Evolutionary conservation across 1,139 yeast species (phyloP).

Genomic region (Geotrichum aggregatum): DNA sequence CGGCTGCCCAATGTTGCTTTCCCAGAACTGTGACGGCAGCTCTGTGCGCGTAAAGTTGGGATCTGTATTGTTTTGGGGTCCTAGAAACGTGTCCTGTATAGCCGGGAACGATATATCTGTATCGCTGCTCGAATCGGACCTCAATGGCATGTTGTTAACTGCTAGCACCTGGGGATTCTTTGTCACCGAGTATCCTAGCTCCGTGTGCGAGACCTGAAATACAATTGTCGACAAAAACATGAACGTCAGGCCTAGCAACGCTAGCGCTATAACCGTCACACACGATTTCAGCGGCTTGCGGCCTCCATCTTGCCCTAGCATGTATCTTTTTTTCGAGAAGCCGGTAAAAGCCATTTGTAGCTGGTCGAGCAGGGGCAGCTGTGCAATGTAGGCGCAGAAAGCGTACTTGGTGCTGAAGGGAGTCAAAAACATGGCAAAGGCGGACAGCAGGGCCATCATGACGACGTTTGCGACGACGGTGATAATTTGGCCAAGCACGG

Average conservation of each 20-base stretch:
- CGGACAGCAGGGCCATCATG: constrained; percentile 14
- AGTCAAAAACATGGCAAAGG: constrained; percentile 15
- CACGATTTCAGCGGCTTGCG: constrained; percentile 11
- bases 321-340: constrained; percentile 14
- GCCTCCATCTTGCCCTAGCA: constrained; percentile 17
- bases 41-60: neutral
- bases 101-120: constrained; percentile 5
- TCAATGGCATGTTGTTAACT: neutral
- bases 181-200: constrained; percentile 7
- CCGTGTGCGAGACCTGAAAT: constrained; percentile 16
- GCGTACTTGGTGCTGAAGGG: constrained; percentile 15
- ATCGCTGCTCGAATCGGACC: neutral
- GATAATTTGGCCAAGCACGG: constrained; percentile 16
- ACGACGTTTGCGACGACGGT: constrained; percentile 20
- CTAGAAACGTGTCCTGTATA: constrained; percentile 14
- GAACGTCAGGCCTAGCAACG: constrained; percentile 13
- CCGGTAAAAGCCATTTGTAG: constrained; percentile 15
- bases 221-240: constrained; percentile 17
- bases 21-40: constrained; percentile 11
- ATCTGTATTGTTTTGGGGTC: neutral
- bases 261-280: neutral
- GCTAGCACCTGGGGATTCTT: neutral
- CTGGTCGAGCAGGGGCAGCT: constrained; percentile 19
- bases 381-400: constrained; percentile 13
- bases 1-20: neutral